Conservation (phyloP, 345 rosid species). For the Eucalyptus erythrocorys region DNA sequence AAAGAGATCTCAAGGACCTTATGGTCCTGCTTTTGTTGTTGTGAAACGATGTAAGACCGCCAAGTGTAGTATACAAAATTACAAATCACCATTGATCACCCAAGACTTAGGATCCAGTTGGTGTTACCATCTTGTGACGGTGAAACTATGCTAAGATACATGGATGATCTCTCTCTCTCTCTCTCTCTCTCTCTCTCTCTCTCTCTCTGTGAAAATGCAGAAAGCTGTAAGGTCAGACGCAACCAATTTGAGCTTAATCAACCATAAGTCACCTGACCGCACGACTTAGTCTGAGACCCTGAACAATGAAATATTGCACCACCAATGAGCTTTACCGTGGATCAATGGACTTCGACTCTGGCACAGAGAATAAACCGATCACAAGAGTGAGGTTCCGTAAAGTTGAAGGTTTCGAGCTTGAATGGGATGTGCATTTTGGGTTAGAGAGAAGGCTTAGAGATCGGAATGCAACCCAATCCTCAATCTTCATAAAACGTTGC, state of each 20-base stretch:
- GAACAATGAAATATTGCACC: neutral
- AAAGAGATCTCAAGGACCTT: neutral
- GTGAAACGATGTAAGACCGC: neutral
- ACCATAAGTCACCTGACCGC: neutral
- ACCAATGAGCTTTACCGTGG: neutral
- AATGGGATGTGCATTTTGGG: neutral
- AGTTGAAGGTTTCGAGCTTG: neutral
- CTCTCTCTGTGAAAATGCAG: neutral
- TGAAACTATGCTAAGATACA: neutral
- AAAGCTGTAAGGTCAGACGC: neutral
- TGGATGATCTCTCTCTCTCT: neutral
- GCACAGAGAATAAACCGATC: neutral
- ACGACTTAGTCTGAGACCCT: neutral
- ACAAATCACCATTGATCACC: neutral
- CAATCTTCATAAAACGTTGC: neutral
- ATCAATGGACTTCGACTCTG: neutral
- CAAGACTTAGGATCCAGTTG: neutral
- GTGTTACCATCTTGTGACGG: neutral
- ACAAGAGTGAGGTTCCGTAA: neutral
- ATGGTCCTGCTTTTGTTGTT: neutral
- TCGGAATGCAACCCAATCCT: neutral
- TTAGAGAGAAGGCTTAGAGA: neutral
- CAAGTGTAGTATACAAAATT: neutral
- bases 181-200: neutral
- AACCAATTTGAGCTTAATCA: neutral